phyloP scores from a whole-genome alignment of 1,284 basidiomycete species.

The Inonotus hispidus region DNA sequence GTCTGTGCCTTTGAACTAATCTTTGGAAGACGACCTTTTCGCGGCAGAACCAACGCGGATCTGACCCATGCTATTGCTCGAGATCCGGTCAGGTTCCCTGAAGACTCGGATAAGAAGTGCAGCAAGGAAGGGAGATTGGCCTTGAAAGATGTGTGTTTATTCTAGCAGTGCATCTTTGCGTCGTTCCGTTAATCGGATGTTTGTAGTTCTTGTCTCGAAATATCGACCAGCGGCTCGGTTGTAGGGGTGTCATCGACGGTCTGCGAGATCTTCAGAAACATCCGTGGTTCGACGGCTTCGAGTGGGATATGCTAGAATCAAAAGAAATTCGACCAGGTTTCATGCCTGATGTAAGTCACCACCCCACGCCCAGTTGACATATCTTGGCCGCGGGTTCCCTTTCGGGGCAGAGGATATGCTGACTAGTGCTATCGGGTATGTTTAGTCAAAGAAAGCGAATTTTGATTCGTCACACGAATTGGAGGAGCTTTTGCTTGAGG shows the following conservation, averaged over 20 bases:
- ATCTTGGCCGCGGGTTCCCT: neutral
- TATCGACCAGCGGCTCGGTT: slow-evolving; percentile 75
- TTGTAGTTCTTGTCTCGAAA: slow-evolving; percentile 66
- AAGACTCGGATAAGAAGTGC: slow-evolving; percentile 70
- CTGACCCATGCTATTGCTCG: slow-evolving; percentile 85
- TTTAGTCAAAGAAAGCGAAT: slow-evolving; percentile 92
- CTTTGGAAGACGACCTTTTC: slow-evolving; percentile 88
- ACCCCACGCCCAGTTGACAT: neutral
- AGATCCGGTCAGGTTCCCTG: slow-evolving; percentile 71
- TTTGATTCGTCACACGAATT: slow-evolving; percentile 99
- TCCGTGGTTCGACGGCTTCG: slow-evolving; percentile 82
- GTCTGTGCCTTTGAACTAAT: slow-evolving; percentile 90
- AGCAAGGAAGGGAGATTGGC: slow-evolving; percentile 60
- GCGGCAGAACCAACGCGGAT: slow-evolving; percentile 86
- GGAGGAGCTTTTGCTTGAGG: slow-evolving; percentile 92
- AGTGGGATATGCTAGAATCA: slow-evolving; percentile 81
- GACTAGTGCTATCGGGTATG: neutral
- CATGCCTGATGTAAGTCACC: slow-evolving; percentile 76
- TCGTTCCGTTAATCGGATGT: slow-evolving; percentile 28
- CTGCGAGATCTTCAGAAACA: slow-evolving; percentile 75
- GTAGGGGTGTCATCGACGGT: slow-evolving; percentile 73
- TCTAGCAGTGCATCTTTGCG: neutral
- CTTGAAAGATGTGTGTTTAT: slow-evolving; percentile 55
- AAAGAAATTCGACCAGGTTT: slow-evolving; percentile 86
- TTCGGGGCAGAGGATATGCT: neutral